These are phyloP conservation scores for Grigorovia humatica DNA, from an alignment of 805 yeast species.

Conservation along the genomic window DNA sequence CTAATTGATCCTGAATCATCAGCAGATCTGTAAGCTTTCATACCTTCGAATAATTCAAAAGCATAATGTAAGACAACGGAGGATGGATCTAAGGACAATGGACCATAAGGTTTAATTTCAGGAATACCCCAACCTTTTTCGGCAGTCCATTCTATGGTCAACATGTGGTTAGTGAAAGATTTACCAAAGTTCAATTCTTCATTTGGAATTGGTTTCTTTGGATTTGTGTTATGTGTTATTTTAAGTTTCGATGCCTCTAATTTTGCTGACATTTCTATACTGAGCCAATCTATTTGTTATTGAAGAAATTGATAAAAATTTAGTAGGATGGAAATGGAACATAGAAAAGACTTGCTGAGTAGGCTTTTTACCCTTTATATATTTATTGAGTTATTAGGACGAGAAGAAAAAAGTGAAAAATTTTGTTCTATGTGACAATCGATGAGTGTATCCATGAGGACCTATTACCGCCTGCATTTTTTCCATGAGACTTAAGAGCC, in stretches of 20 bases:
- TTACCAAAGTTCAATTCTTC: conserved; percentile 60
- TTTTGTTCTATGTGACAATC: too few species aligned
- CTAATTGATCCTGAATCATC: conserved; percentile 49
- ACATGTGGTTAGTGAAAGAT: conserved; percentile 78
- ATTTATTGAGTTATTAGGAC: too few species aligned
- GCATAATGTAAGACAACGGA: conserved; percentile 88
- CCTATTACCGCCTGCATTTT: too few species aligned
- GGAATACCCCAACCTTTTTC: conserved; percentile 82
- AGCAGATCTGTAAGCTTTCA: conserved; percentile 71
- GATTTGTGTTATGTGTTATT: conserved; percentile 35
- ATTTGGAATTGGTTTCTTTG: conserved; percentile 46
- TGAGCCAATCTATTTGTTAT: too few species aligned
- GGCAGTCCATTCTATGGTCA: conserved; percentile 71
- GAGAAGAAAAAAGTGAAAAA: too few species aligned
- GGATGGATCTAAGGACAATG: conserved; percentile 71
- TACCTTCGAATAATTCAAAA: conserved; percentile 89
- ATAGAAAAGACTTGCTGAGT: too few species aligned
- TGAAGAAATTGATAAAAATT: too few species aligned
- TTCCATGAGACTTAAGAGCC: too few species aligned
- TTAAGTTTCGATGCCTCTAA: conserved; percentile 46
- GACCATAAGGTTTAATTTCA: conserved; percentile 72
- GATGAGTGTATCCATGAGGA: too few species aligned
- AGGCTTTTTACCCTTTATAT: too few species aligned
- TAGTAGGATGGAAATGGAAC: too few species aligned
- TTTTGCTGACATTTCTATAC: conserved; percentile 29